phyloP scores from a whole-genome alignment of 352 stramenopile species.

The Aphanomyces stellatus region DNA sequence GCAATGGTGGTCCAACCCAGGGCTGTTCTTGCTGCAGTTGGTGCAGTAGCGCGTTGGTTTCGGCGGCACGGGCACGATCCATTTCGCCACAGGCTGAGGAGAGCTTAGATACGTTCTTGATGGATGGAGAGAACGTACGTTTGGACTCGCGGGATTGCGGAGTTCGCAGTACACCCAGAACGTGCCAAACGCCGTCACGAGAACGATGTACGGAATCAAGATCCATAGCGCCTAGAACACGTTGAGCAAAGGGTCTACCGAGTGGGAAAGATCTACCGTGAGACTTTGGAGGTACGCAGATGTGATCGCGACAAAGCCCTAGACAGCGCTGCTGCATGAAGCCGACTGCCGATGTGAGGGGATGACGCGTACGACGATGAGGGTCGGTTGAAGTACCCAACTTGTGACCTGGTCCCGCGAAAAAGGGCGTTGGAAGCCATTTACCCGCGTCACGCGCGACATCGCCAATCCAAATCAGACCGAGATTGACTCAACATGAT shows the following conservation, averaged over 20 bases:
- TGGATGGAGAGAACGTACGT: slow-evolving; percentile 16
- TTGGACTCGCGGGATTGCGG: slow-evolving; percentile 39
- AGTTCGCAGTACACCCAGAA: slow-evolving; percentile 63
- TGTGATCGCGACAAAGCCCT: slow-evolving; percentile 65
- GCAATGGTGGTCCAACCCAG: slow-evolving; percentile 75
- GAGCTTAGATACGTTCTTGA: neutral
- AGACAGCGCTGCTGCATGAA: neutral
- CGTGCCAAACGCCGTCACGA: slow-evolving; percentile 47
- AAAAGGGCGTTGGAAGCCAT: slow-evolving; percentile 73
- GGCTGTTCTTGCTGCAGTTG: slow-evolving; percentile 74
- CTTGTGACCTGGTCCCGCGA: slow-evolving; percentile 65
- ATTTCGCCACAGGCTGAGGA: neutral
- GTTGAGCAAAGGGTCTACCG: too few species aligned
- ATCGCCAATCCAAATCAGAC: neutral
- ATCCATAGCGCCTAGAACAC: slow-evolving; percentile 47
- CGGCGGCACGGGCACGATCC: slow-evolving; percentile 36
- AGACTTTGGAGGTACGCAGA: slow-evolving; percentile 39
- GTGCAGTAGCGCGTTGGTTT: slow-evolving; percentile 76
- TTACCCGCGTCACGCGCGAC: slow-evolving; percentile 29
- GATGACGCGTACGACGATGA: slow-evolving; percentile 43
- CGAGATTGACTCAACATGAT: too few species aligned
- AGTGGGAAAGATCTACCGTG: too few species aligned
- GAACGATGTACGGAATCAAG: slow-evolving; percentile 46
- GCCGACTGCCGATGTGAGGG: neutral
- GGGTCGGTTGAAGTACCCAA: slow-evolving; percentile 61